Evolutionary conservation across 345 rosid species (phyloP), one percentile per base, ranked within the genome.

Genomic region (Boechera retrofracta): DNA sequence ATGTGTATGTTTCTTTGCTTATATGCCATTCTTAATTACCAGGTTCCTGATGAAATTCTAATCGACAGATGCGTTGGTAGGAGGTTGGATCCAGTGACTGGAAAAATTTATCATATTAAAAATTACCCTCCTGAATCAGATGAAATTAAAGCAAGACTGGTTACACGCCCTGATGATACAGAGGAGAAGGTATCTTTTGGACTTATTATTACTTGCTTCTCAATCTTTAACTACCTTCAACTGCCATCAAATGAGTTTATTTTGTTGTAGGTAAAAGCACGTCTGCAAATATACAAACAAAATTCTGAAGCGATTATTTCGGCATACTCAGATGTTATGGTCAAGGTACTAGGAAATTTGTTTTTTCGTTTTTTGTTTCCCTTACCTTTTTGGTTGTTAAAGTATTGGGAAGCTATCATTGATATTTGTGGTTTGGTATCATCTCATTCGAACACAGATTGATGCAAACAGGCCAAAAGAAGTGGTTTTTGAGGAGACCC

Each of bases 11-110:
- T 74, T 74, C 60, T 78, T 80, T 78, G 73, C 86, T 57, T 71
- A 72, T 48, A 71, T 73, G 49, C 36, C 42, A 77, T 80, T 77
- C 74, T 81, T 71, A 73, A 69, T 21, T 81, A 48, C 81, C 97
- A 91, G 97, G 97, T 91, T 87, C 97, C 95, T 88, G 97, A 90
- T 79, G 95, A 88, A 80, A 85, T 84, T 88, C 89, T 91, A 79
- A 86, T 90, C 69, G 87, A 90, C 81, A 90, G 97, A 94, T 91
- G 97, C 74, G 86, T 87, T 80, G 97, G 97, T 80, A 86, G 97
- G 85, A 85, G 89, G 82, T 80, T 90, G 49, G 97, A 91, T 71
- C 96, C 95, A 16, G 63, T 76, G 48, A 88, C 92, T 6, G 89
- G 92, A 69, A 91, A 89, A 85, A 87, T 91, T 69, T 94, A 91